Evolutionary conservation across 2,329 filamentous ascomycete species (phyloP).

Genomic region (Exophiala sideris): DNA sequence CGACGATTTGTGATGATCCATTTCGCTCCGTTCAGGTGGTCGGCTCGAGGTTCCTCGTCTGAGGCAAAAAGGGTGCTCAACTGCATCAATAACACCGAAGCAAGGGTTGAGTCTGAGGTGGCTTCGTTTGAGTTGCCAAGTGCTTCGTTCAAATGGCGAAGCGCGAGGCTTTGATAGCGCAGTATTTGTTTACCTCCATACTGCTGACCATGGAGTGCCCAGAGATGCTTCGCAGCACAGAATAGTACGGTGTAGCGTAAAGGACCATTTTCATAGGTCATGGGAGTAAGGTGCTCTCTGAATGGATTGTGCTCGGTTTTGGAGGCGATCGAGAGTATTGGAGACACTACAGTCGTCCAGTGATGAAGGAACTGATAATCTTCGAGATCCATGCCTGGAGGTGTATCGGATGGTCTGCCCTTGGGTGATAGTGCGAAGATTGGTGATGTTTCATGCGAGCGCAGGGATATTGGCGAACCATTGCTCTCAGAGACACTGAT

Average conservation of each 20-base stretch:
- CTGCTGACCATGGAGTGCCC: background rate
- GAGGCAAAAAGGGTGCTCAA: background rate
- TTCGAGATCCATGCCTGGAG: background rate
- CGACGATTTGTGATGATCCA: background rate
- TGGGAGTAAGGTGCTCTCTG: background rate
- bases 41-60: background rate
- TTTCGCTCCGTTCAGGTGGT: background rate
- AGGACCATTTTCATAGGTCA: background rate
- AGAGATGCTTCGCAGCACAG: slow-evolving; percentile 1
- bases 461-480: background rate
- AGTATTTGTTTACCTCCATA: background rate
- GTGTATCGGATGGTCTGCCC: background rate
- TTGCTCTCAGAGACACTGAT: background rate
- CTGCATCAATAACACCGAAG: background rate
- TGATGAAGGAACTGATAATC: background rate
- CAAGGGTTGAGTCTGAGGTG: background rate
- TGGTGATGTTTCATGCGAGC: background rate
- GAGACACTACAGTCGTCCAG: background rate
- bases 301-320: background rate
- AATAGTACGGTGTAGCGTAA: background rate
- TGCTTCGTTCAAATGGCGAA: background rate
- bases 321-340: background rate
- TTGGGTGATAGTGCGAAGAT: background rate
- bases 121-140: background rate
- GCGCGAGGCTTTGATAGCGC: background rate